Base-by-base conservation (phyloP, 1,284 basidiomycete species). In the Naganishia sp. region DNA sequence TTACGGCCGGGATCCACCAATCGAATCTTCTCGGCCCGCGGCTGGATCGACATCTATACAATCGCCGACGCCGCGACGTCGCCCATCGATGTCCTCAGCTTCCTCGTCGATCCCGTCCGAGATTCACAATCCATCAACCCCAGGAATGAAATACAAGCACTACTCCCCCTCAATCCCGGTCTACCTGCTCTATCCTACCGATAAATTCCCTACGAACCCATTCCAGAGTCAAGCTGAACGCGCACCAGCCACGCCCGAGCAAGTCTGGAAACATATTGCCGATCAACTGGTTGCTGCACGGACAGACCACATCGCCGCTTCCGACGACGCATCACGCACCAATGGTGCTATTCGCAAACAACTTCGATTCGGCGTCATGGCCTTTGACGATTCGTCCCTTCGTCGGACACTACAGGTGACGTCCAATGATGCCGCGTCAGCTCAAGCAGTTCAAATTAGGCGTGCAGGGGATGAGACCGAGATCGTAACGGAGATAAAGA, bases 131-230 rank as follows among this genome's bases (percentile, higher is more conserved):
- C 95, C 95, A 1, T 94, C 92, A 1, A 99, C 96, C 0, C 96
- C 96, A 0, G 96, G 96, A n/a, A 97, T 98, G 94, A 99, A 99
- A 81, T 99, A 99, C 78, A 86, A 90, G 60, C 96, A 99, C 81
- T 99, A 99, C 77, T 90, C 94, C 31, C 95, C 95, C 1, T 82
- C 87, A 1, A 87, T 92, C 13, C 91, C 92, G 2, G 89, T 94
- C 23, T 86, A 86, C 31, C 83, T 96, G 7, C 80, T 95, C 33
- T 82, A 86, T 65, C 87, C 88, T 1, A 73, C 69, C 68, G 75
- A 74, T 66, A 71, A 70, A 10, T 80, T 63, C 72, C 78, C 64
- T 79, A 83, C 21, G 63, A 71, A 46, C 7, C 63, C 82, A 48
- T 81, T 45, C 31, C 10, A 79, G 74, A 10, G 67, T 18, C 67